Conservation (phyloP, 75 land plant species). For the Sequoiadendron giganteum region DNA sequence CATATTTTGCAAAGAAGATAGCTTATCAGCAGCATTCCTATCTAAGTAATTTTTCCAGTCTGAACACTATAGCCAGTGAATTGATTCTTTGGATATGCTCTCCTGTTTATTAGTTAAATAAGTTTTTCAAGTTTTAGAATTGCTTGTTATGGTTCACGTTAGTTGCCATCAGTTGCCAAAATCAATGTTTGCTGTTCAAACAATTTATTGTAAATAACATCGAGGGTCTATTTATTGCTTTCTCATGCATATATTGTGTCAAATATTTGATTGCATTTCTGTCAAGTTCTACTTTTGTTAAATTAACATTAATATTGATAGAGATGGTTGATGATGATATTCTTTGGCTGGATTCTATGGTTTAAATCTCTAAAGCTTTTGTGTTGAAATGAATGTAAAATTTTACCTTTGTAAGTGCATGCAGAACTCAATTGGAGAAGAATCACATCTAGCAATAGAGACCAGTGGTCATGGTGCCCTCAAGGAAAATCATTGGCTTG, state of each 20-base stretch:
- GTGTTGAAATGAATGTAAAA: background rate
- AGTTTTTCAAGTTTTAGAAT: background rate
- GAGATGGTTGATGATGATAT: background rate
- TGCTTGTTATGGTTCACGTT: background rate
- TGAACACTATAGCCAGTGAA: background rate
- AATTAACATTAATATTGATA: background rate
- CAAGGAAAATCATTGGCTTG: constrained; percentile 98
- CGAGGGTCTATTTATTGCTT: background rate
- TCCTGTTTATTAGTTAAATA: background rate
- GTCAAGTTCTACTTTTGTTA: background rate
- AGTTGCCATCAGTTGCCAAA: background rate
- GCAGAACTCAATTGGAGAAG: constrained; percentile 91
- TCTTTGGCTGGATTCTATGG: background rate
- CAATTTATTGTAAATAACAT: background rate
- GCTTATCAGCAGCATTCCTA: background rate
- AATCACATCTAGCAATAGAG: constrained; percentile 96
- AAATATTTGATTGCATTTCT: background rate
- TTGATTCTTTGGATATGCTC: background rate
- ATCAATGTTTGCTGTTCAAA: background rate
- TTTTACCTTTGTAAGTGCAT: background rate
- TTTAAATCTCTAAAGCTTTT: background rate
- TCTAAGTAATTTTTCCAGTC: background rate
- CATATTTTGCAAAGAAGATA: background rate
- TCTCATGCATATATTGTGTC: background rate
- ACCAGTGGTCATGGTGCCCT: constrained; percentile 99